Conservation (phyloP, 129 eudicot genomes). For the Chrysanthemum makinoi region DNA sequence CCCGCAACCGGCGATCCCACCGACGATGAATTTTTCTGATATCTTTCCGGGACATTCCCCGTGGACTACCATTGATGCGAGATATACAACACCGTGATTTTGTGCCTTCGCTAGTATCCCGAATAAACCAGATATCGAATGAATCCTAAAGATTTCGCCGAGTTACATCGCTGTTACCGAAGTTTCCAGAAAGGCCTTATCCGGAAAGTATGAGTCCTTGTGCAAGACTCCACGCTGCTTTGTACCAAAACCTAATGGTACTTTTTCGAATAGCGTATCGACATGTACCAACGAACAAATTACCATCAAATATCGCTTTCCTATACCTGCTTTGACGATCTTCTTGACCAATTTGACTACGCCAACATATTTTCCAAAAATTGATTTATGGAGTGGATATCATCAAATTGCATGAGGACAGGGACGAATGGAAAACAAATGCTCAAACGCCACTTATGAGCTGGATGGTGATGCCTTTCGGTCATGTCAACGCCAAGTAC, state of each 20-base stretch:
- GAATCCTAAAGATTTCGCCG: neutral
- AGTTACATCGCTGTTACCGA: neutral
- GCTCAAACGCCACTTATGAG: neutral
- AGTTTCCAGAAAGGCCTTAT: too few species aligned
- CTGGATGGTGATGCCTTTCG: too few species aligned
- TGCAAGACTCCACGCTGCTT: neutral
- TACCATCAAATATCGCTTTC: neutral
- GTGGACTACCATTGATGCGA: neutral
- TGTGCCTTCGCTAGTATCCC: neutral
- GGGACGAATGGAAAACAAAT: neutral
- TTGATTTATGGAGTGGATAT: neutral
- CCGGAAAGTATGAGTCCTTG: neutral
- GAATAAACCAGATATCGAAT: neutral
- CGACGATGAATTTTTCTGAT: too few species aligned
- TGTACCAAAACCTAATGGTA: neutral
- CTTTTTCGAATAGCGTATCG: neutral
- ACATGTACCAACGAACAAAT: neutral
- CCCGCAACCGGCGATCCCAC: too few species aligned
- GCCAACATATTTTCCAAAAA: neutral
- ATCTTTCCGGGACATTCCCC: neutral
- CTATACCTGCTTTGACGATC: too few species aligned
- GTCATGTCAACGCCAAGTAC: too few species aligned
- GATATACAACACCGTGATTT: neutral
- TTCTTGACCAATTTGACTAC: neutral
- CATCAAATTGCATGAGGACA: neutral